Conservation (phyloP, 495 filamentous ascomycete species). For the Aspergillus heteromorphus region DNA sequence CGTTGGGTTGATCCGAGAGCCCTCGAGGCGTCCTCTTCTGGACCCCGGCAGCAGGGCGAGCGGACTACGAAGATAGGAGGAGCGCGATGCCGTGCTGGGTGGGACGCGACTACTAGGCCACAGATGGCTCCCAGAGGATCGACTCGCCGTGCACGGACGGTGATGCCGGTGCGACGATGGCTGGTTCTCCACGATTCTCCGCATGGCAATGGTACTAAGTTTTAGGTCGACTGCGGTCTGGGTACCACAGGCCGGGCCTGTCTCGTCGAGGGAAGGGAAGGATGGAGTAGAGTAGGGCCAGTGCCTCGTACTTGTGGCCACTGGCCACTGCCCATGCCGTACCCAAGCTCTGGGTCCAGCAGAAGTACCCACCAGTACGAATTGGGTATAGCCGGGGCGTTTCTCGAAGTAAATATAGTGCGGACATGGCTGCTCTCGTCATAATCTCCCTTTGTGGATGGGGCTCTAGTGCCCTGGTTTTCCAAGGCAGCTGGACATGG, state of each 20-base stretch:
- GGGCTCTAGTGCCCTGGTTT: neutral
- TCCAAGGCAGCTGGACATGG: neutral
- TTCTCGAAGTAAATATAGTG: neutral
- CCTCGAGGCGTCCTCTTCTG: neutral
- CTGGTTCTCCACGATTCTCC: conserved; percentile 4
- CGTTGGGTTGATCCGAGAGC: neutral
- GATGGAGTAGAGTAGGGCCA: neutral
- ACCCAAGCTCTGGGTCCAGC: neutral
- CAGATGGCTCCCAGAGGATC: neutral
- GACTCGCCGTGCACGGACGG: neutral
- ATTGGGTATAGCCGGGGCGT: neutral
- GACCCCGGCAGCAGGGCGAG: neutral
- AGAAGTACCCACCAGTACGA: neutral
- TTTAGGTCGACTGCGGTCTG: neutral
- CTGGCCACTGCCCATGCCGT: neutral
- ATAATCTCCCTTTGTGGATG: neutral
- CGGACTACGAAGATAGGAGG: neutral
- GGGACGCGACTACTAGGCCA: conserved; percentile 1
- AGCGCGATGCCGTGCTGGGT: neutral
- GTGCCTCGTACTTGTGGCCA: neutral
- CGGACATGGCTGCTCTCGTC: neutral
- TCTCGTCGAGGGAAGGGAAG: neutral
- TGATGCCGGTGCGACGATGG: neutral
- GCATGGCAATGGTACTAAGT: conserved; percentile 1
- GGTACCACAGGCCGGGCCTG: neutral